Evolutionary conservation across 2,329 filamentous ascomycete genomes (phyloP), one percentile per base, ranked within the genome.

Genomic region (Phyllosticta citribraziliensis): DNA sequence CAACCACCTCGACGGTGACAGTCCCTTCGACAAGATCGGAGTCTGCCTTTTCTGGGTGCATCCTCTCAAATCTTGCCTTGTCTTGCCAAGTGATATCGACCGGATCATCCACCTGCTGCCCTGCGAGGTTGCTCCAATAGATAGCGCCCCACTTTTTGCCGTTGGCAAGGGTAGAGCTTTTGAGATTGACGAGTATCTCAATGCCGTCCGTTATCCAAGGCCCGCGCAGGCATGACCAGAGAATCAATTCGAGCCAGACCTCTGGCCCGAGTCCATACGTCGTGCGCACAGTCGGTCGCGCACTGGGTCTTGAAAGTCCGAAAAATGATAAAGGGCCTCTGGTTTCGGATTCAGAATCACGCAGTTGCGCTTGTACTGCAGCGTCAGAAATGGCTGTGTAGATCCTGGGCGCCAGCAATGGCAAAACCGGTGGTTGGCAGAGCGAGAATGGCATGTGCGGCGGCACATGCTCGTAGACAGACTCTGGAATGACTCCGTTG

Each of bases 1-100:
- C 73, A 25, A 85, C 76, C 11, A 86, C 77, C 69, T 87, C 84
- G 52, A 76, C 75, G 66, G 82, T 85, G 66, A 87, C 78, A 0
- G 80, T 84, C 56, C 75, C 70, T 47, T 70, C 69, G 10, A 77
- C 60, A 10, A 55, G 17, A 47, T 17, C 40, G n/a, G 40, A 47
- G 40, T 47, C 40, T 47, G 40, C 14, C 17, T 47, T 47, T 47
- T 47, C 40, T 3, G 40, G 40, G 6, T 8, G 40, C 40, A 47
- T 47, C 14, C 17, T n/a, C n/a, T 47, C 40, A n/a, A 47, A 47
- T 8, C 40, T n/a, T n/a, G 40, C 40, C 17, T 47, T 47, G 17
- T 47, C 40, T 47, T 47, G 14, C 40, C 40, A 47, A 47, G 40
- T n/a, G 8, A 47, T 47, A n/a, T 47, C 40, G 8, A 47, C 14